A percentile compares a stretch with the other conserved stretches of the same genome.
Conservation (phyloP, 352 stramenopile genomes). For the Phytophthora citrophthora region DNA sequence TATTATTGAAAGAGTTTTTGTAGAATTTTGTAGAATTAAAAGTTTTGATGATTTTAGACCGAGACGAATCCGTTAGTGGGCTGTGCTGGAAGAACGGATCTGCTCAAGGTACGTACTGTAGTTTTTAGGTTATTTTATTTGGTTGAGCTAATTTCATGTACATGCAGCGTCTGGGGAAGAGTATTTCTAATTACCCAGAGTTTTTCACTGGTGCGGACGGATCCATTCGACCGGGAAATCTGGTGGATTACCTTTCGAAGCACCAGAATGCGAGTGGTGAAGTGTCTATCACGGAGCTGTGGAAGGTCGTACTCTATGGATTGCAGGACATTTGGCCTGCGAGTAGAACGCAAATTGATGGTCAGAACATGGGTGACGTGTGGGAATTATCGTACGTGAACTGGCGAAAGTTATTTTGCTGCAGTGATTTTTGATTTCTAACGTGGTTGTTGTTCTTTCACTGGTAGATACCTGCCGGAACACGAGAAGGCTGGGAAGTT, state of each 20-base stretch:
- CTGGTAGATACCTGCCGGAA: conserved; percentile 52
- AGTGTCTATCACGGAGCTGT: conserved; percentile 74
- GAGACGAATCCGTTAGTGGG: conserved; percentile 78
- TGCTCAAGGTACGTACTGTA: conserved; percentile 61
- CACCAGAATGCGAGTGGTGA: conserved; percentile 60
- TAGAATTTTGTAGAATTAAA: too few relatives aligned
- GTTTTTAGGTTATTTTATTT: background rate
- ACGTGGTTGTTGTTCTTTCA: background rate
- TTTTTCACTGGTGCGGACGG: conserved; percentile 64
- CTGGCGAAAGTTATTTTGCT: too few relatives aligned
- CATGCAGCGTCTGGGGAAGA: conserved; percentile 59
- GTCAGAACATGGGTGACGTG: conserved; percentile 87
- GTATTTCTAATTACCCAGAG: conserved; percentile 76
- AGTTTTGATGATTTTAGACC: conserved; percentile 23
- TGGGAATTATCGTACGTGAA: conserved; percentile 73
- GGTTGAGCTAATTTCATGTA: background rate
- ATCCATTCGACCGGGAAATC: conserved; percentile 67
- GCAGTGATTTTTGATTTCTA: background rate
- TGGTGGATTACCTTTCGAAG: conserved; percentile 80
- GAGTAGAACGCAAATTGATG: conserved; percentile 71
- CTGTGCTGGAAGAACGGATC: conserved; percentile 67
- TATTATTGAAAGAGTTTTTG: conserved; percentile 2
- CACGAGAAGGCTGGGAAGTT: conserved; percentile 60
- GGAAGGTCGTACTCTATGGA: conserved; percentile 82
- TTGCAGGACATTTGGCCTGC: conserved; percentile 87